Evolutionary conservation across 2,329 filamentous ascomycete species (phyloP).

Genomic region (Trichoderma atroviride): DNA sequence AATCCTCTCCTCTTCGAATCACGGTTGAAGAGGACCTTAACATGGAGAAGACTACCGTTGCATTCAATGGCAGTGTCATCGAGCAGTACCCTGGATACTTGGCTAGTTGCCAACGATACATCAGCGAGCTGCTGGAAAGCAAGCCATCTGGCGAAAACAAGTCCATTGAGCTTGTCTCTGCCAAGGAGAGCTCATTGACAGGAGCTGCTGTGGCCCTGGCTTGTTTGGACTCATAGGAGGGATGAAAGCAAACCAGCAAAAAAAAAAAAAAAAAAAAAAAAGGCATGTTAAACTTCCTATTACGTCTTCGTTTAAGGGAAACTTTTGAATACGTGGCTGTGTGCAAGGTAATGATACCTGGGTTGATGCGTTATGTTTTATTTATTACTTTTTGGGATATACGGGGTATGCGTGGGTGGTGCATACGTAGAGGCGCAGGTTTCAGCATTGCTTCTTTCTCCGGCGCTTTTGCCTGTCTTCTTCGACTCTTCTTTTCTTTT

Average conservation of each 20-base stretch:
- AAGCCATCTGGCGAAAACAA: conserved; percentile 41
- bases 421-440: conserved; percentile 31
- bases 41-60: conserved; percentile 60
- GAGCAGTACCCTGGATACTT: conserved; percentile 75
- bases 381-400: conserved; percentile 13
- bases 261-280: not conserved
- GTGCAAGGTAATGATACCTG: conserved; percentile 22
- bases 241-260: not conserved
- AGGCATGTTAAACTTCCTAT: not conserved
- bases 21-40: conserved; percentile 56
- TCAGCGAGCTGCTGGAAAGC: conserved; percentile 59
- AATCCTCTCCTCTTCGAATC: conserved; percentile 40
- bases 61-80: conserved; percentile 78
- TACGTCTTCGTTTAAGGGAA: conserved; percentile 8
- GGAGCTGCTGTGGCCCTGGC: conserved; percentile 74
- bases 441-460: conserved; percentile 25
- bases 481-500: not conserved
- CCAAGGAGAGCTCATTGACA: conserved; percentile 73
- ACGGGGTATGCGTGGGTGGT: conserved; percentile 26
- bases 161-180: conserved; percentile 65
- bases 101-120: conserved; percentile 61
- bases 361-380: conserved; percentile 23
- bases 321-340: not conserved
- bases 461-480: conserved; percentile 10
- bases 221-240: conserved; percentile 36